Conservation (phyloP, 805 yeast species). For the Kuraishia floccosa region DNA sequence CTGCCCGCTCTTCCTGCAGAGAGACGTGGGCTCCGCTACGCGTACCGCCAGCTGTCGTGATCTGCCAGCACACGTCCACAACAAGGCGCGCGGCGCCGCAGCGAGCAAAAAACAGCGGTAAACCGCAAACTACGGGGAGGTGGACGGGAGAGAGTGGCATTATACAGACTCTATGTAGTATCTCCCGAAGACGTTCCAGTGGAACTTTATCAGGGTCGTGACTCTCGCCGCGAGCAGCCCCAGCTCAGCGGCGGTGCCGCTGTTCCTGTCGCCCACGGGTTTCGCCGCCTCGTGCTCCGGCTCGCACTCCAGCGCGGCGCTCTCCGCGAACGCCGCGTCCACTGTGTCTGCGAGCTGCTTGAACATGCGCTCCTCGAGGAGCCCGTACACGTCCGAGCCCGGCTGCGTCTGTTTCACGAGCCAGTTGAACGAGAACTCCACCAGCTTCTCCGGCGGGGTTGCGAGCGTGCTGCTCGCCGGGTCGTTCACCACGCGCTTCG, state of each 20-base stretch:
- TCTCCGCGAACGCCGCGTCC: conserved; percentile 5
- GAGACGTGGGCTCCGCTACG: too few relatives aligned
- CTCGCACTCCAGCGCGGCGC: conserved; percentile 5
- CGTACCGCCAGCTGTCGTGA: too few relatives aligned
- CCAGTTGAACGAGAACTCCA: conserved; percentile 68
- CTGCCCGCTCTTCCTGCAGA: too few relatives aligned
- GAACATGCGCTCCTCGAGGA: conserved; percentile 60
- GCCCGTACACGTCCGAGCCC: conserved; percentile 58
- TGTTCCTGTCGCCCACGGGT: conserved; percentile 11
- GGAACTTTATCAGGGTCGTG: conserved; percentile 60
- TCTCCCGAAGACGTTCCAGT: conserved; percentile 49
- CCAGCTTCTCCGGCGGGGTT: conserved; percentile 26
- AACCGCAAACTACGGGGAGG: too few relatives aligned
- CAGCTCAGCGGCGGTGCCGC: conserved; percentile 35
- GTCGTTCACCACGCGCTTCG: conserved; percentile 20
- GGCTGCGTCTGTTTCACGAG: conserved; percentile 82
- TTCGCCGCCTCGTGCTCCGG: conserved; percentile 4
- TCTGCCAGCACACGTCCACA: too few relatives aligned
- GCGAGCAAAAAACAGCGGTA: too few relatives aligned
- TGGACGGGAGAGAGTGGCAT: too few relatives aligned
- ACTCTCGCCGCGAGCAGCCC: conserved; percentile 47
- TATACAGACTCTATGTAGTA: conserved; percentile 2
- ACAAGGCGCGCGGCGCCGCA: too few relatives aligned
- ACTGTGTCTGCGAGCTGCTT: conserved; percentile 27
- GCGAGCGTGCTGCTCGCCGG: conserved; percentile 7